Conservation (phyloP, 2,329 filamentous ascomycete genomes). For the Uncinocarpus reesii region DNA sequence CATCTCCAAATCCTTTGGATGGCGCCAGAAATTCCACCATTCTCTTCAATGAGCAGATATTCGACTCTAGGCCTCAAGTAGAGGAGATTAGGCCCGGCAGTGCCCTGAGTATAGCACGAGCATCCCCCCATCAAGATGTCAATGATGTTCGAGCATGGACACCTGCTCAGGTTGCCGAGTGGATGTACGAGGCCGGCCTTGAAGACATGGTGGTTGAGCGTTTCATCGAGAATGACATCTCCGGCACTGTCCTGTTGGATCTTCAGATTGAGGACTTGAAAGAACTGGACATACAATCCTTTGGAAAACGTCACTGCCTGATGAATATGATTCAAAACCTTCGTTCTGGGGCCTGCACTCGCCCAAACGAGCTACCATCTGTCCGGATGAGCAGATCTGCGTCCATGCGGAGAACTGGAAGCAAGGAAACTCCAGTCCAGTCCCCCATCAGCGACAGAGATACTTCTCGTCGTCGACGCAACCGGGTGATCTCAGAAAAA, state of each 20-base stretch:
- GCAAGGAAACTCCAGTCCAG: slow-evolving; percentile 1
- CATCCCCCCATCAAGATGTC: slow-evolving; percentile 22
- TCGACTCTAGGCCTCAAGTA: slow-evolving; percentile 39
- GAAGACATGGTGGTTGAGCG: slow-evolving; percentile 67
- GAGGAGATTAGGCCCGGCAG: slow-evolving; percentile 10
- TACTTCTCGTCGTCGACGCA: slow-evolving; percentile 17
- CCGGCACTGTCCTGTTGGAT: slow-evolving; percentile 75
- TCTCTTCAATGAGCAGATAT: slow-evolving; percentile 32
- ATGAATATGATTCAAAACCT: slow-evolving; percentile 50
- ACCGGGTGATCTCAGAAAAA: slow-evolving; percentile 17
- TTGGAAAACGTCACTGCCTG: slow-evolving; percentile 52
- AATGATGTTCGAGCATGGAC: slow-evolving; percentile 26
- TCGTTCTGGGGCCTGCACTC: slow-evolving; percentile 20
- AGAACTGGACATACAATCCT: slow-evolving; percentile 53
- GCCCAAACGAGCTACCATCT: slow-evolving; percentile 24
- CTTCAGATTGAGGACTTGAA: slow-evolving; percentile 74
- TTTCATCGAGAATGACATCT: slow-evolving; percentile 88
- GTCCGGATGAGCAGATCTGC: slow-evolving; percentile 7
- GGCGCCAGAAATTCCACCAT: slow-evolving; percentile 10
- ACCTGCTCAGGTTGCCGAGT: slow-evolving; percentile 42
- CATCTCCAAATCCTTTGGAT: slow-evolving; percentile 17
- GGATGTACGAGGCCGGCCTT: slow-evolving; percentile 76
- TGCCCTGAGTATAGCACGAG: slow-evolving; percentile 19
- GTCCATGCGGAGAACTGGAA: slow-evolving; percentile 5
- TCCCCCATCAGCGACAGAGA: slow-evolving; percentile 11